Evolutionary conservation across 345 rosid species (phyloP).

Genomic region (Stellera chamaejasme): DNA sequence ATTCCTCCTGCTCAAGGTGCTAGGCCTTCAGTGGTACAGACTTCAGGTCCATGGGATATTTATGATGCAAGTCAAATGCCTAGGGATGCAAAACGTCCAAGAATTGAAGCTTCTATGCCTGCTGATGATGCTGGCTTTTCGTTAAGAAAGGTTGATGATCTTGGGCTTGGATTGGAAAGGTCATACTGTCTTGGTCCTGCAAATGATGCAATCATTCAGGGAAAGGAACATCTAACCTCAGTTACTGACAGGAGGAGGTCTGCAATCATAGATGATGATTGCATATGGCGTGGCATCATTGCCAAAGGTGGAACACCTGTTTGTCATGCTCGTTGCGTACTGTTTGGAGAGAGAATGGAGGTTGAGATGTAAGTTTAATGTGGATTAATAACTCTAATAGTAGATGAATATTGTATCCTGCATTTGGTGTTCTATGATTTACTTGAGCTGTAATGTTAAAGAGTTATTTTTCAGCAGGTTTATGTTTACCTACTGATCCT

Average conservation of each 20-base stretch:
- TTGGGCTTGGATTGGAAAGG: slow-evolving; percentile 33
- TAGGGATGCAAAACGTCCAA: slow-evolving; percentile 50
- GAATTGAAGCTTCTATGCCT: slow-evolving; percentile 43
- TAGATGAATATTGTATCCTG: too few species aligned
- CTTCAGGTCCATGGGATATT: slow-evolving; percentile 58
- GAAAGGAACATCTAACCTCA: slow-evolving; percentile 32
- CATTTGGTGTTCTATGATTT: too few species aligned
- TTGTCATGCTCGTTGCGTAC: slow-evolving; percentile 54
- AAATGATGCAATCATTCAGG: slow-evolving; percentile 25
- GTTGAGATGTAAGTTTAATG: slow-evolving; percentile 34
- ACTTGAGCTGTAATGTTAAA: too few species aligned
- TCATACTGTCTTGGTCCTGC: slow-evolving; percentile 34
- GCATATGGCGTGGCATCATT: slow-evolving; percentile 45
- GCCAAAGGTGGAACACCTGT: slow-evolving; percentile 59
- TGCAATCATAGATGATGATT: too few species aligned
- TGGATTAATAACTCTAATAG: not conserved
- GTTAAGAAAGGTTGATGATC: slow-evolving; percentile 39
- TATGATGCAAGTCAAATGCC: slow-evolving; percentile 42
- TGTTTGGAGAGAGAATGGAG: slow-evolving; percentile 37
- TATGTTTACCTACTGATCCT: too few species aligned
- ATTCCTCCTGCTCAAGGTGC: slow-evolving; percentile 43
- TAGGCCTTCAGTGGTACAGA: slow-evolving; percentile 36
- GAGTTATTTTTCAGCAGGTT: too few species aligned
- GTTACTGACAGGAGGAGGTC: slow-evolving; percentile 16
- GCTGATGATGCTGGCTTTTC: slow-evolving; percentile 35